Evolutionary conservation across 2,329 filamentous ascomycete species (phyloP), one percentile per base, ranked within the genome.

Genomic region (Nemania abortiva): DNA sequence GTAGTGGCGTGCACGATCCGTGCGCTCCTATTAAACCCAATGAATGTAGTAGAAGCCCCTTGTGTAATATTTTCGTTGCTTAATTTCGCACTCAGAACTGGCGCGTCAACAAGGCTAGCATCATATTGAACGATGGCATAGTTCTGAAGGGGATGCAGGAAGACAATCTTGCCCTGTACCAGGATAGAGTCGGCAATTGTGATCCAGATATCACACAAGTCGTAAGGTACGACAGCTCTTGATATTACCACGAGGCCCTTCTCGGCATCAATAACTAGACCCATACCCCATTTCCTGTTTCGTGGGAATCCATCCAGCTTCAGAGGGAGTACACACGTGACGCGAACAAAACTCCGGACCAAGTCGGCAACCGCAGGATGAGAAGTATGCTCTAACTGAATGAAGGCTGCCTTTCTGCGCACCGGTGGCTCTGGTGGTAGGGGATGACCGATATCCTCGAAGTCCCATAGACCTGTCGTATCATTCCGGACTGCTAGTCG

Each of bases 291-390:
- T 82, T 97, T 96, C 57, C 94, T 88, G 73, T 96, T 94, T 80
- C 96, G 93, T 6, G 96, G 97, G 79, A 97, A 99, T n/a, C 96
- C 96, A 79, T 99, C 96, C 10, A 99, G 87, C 84, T 98, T 98
- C 70, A 99, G 84, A 0, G 96, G 96, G 91, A 99, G 95, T 27
- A 91, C 92, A 75, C 95, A 97, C 72, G 93, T 91, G 64, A 99
- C 92, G 47, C 96, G 92, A 29, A 99, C 95, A 79, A 99, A 98
- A 78, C 95, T 98, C 73, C 93, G 91, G 47, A 99, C 93, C 70
- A 99, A 89, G 73, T 97, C 94, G 2, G 95, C 94, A n/a, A 96
- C 95, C 20, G 93, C 93, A 27, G 94, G 91, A 78, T 98, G 92
- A 68, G 92, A 92, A 69, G 95, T 92, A 74, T 96, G 94, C 75